Evolutionary conservation across 331 rosid species (phyloP).

Genomic region (Cucumis variabilis): DNA sequence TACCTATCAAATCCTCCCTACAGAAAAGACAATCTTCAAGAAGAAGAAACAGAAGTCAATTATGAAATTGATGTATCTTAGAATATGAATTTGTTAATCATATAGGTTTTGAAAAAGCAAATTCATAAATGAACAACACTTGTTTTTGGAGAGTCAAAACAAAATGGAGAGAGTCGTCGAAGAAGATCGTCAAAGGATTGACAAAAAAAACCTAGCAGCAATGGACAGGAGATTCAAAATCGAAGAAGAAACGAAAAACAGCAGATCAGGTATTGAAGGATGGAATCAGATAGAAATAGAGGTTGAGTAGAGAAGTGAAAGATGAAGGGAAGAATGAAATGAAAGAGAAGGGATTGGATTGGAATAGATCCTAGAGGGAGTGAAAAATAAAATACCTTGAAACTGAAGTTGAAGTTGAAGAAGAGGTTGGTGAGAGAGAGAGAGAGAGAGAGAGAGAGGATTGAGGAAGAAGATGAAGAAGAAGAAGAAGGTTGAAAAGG

Average conservation of each 20-base stretch:
- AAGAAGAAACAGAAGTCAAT: neutral
- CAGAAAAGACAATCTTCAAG: neutral
- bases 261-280: neutral
- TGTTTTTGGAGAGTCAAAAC: neutral
- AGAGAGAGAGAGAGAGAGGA: neutral
- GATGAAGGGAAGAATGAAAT: neutral
- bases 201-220: neutral
- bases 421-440: neutral
- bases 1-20: neutral
- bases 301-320: neutral
- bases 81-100: neutral
- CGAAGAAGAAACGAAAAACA: neutral
- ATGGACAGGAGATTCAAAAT: neutral
- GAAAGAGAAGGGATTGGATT: neutral
- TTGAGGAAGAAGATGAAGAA: neutral
- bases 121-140: neutral
- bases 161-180: neutral
- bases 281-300: neutral
- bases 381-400: neutral
- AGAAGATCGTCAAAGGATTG: too few species aligned
- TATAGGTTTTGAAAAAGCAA: neutral
- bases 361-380: neutral
- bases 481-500: neutral
- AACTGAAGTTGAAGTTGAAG: constrained; percentile 17
- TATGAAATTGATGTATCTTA: neutral